These are phyloP conservation scores for Penstemon barbatus DNA, from an alignment of 257 asterid genomes.

Conservation along the genomic window DNA sequence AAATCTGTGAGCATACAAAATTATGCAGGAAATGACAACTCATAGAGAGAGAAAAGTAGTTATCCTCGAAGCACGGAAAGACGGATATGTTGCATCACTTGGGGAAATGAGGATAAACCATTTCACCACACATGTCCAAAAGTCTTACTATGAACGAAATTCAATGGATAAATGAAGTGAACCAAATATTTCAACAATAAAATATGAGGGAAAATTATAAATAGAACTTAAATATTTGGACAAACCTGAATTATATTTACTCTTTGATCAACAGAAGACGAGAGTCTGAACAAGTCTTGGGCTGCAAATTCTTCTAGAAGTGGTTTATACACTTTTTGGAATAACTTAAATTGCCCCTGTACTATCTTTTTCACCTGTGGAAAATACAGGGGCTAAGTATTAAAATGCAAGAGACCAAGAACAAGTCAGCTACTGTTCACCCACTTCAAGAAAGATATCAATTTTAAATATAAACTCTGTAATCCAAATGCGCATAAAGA, in stretches of 20 bases:
- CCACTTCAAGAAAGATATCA: conserved; percentile 19
- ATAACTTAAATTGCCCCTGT: conserved; percentile 69
- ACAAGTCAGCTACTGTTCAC: conserved; percentile 1
- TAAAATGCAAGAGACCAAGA: conserved; percentile 15
- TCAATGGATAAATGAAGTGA: conserved; percentile 1
- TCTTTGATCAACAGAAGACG: conserved; percentile 48
- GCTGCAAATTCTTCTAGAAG: conserved; percentile 62
- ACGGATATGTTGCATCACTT: not conserved
- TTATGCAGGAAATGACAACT: not conserved
- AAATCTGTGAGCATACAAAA: conserved; percentile 3
- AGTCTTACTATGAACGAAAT: not conserved
- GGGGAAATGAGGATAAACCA: not conserved
- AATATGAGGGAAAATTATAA: not conserved
- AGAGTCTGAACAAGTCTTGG: conserved; percentile 52
- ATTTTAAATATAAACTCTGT: not conserved
- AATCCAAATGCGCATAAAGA: not conserved
- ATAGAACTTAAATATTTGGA: conserved; percentile 24
- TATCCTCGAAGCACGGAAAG: conserved; percentile 4
- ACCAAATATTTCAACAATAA: not conserved
- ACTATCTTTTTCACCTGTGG: conserved; percentile 76
- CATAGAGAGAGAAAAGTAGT: not conserved
- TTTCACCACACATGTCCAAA: conserved; percentile 4
- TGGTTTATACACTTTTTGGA: conserved; percentile 63
- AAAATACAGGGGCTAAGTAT: conserved; percentile 21
- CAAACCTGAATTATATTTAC: conserved; percentile 63